phyloP scores from a whole-genome alignment of 2,329 filamentous ascomycete species.

The Fusarium transvaalense region DNA sequence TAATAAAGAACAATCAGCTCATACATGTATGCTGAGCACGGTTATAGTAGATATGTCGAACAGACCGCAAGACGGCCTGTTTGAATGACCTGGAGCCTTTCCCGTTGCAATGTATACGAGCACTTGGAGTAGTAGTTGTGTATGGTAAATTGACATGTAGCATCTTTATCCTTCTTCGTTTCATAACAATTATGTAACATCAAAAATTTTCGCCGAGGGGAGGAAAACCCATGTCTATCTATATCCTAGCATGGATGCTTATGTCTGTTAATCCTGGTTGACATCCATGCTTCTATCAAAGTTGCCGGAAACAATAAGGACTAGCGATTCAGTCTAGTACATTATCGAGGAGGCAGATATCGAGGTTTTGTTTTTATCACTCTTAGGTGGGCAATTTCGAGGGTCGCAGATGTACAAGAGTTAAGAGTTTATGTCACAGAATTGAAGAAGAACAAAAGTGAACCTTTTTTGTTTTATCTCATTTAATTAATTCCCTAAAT shows the following conservation, averaged over 20 bases:
- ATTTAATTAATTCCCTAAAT: background rate
- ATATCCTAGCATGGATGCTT: slow-evolving; percentile 26
- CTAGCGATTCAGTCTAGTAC: slow-evolving; percentile 38
- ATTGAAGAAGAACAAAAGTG: background rate
- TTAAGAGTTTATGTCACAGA: background rate
- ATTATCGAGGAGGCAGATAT: slow-evolving; percentile 35
- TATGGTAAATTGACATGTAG: slow-evolving; percentile 1
- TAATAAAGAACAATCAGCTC: slow-evolving; percentile 1
- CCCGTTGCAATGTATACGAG: background rate
- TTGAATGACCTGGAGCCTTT: background rate
- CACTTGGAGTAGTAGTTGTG: background rate
- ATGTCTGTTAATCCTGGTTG: slow-evolving; percentile 30
- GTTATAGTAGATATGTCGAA: background rate
- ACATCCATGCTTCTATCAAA: slow-evolving; percentile 40
- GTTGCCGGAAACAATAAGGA: slow-evolving; percentile 16
- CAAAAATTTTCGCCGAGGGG: slow-evolving; percentile 16
- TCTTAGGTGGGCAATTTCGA: background rate
- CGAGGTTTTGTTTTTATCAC: slow-evolving; percentile 19
- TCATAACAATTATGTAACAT: slow-evolving; percentile 22
- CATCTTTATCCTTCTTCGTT: background rate
- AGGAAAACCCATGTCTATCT: slow-evolving; percentile 25
- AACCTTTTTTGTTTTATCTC: background rate
- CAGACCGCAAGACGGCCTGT: background rate
- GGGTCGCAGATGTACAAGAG: background rate
- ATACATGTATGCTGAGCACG: background rate